Conservation (phyloP, 495 filamentous ascomycete species). For the Patellaria atrata region DNA sequence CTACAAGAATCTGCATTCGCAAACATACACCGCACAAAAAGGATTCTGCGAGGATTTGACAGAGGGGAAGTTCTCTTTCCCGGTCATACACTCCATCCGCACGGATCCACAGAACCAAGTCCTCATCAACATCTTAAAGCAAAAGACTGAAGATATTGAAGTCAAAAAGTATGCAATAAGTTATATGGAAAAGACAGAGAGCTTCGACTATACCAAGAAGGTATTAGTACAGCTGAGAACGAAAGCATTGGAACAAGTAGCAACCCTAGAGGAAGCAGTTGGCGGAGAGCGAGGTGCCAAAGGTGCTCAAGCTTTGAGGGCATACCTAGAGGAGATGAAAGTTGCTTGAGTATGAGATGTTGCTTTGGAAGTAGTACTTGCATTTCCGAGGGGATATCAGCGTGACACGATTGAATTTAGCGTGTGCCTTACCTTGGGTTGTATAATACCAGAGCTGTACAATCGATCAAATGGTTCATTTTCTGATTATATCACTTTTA, state of each 20-base stretch:
- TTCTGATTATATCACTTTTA: no score
- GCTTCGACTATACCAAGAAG: constrained; percentile 68
- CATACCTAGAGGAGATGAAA: constrained; percentile 8
- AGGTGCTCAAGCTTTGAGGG: constrained; percentile 9
- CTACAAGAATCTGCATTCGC: constrained; percentile 71
- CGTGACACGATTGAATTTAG: no score
- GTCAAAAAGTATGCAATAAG: constrained; percentile 84
- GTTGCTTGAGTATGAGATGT: constrained; percentile 3
- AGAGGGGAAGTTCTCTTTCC: constrained; percentile 96
- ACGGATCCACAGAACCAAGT: constrained; percentile 63
- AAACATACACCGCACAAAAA: constrained; percentile 72
- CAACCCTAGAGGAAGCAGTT: constrained; percentile 6
- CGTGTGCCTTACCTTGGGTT: no score
- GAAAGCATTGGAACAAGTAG: constrained; percentile 11
- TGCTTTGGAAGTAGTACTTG: no score
- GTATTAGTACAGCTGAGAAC: constrained; percentile 36
- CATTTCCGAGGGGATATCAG: no score
- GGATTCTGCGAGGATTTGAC: constrained; percentile 94
- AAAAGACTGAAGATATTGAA: constrained; percentile 71
- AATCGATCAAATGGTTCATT: no score
- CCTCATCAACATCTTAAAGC: constrained; percentile 81
- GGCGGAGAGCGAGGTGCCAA: constrained; percentile 10
- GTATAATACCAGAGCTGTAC: no score
- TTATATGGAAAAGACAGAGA: constrained; percentile 82
- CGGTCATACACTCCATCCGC: constrained; percentile 89